Evolutionary conservation across 2,329 filamentous ascomycete species (phyloP).

Genomic region (Monilinia fructicola): DNA sequence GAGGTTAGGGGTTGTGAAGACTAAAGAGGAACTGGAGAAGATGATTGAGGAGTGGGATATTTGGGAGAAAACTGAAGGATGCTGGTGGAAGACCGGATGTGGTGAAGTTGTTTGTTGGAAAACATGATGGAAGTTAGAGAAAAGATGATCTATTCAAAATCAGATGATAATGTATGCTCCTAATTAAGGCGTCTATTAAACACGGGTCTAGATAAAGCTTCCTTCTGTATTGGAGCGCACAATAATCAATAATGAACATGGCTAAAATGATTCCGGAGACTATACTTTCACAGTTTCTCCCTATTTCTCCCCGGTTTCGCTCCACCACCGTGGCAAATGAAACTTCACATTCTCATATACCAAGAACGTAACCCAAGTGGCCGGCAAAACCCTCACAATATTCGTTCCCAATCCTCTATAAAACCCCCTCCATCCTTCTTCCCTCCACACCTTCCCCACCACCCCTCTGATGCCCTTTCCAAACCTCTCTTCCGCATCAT

Average conservation of each 20-base stretch:
- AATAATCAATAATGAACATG: not conserved
- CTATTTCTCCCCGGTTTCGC: not conserved
- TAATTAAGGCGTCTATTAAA: not conserved
- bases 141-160: not conserved
- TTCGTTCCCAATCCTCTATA: slow-evolving; percentile 90
- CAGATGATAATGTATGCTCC: not conserved
- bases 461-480: slow-evolving; percentile 70
- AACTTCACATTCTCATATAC: slow-evolving; percentile 93
- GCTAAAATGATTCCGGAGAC: not conserved
- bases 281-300: too few relatives aligned
- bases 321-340: slow-evolving; percentile 53
- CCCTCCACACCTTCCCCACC: slow-evolving; percentile 68
- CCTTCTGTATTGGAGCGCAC: not conserved
- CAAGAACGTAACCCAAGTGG: slow-evolving; percentile 93
- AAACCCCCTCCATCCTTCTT: slow-evolving; percentile 80
- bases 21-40: not conserved
- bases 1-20: slow-evolving; percentile 1
- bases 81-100: slow-evolving; percentile 23
- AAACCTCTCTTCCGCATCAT: slow-evolving; percentile 75
- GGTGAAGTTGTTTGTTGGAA: slow-evolving; percentile 22
- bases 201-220: not conserved
- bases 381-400: slow-evolving; percentile 85
- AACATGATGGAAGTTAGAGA: not conserved
- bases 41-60: slow-evolving; percentile 12
- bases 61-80: slow-evolving; percentile 19